Percentiles rank a stretch among this genome's conserved stretches.
phyloP scores from a whole-genome alignment of 2,329 filamentous ascomycete genomes.

The Talaromyces rugulosus region DNA sequence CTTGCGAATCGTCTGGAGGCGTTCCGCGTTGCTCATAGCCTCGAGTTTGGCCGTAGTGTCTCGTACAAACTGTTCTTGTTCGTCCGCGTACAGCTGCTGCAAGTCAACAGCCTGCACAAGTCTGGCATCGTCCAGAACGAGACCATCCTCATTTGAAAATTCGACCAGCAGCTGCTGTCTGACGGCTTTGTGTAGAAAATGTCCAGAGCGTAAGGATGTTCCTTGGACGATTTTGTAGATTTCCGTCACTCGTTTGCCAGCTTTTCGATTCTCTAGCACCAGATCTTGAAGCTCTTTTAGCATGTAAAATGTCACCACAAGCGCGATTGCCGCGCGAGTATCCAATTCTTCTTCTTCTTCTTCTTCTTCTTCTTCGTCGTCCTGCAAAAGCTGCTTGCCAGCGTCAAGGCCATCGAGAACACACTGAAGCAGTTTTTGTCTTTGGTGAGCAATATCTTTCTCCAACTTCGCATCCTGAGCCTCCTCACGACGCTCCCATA shows the following conservation, averaged over 20 bases:
- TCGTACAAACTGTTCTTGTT: conserved; percentile 35
- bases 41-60: conserved; percentile 32
- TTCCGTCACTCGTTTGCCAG: conserved; percentile 30
- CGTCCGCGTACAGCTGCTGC: conserved; percentile 32
- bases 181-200: conserved; percentile 25
- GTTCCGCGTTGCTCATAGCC: conserved; percentile 25
- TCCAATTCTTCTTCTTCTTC: conserved; percentile 25
- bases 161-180: conserved; percentile 32
- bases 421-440: conserved; percentile 30
- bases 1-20: conserved; percentile 29
- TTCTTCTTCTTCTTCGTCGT: conserved; percentile 27
- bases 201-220: conserved; percentile 23
- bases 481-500: conserved; percentile 29
- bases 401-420: conserved; percentile 32
- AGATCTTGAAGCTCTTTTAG: conserved; percentile 39
- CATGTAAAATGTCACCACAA: conserved; percentile 35
- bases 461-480: conserved; percentile 26
- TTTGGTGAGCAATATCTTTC: conserved; percentile 27
- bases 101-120: conserved; percentile 33
- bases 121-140: conserved; percentile 27
- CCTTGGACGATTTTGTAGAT: conserved; percentile 15
- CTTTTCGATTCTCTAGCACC: conserved; percentile 25
- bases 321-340: conserved; percentile 23
- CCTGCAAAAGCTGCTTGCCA: conserved; percentile 31
- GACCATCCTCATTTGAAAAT: conserved; percentile 23